Conservation (phyloP, 169 alveolate species). For the Eimeria sp. region DNA sequence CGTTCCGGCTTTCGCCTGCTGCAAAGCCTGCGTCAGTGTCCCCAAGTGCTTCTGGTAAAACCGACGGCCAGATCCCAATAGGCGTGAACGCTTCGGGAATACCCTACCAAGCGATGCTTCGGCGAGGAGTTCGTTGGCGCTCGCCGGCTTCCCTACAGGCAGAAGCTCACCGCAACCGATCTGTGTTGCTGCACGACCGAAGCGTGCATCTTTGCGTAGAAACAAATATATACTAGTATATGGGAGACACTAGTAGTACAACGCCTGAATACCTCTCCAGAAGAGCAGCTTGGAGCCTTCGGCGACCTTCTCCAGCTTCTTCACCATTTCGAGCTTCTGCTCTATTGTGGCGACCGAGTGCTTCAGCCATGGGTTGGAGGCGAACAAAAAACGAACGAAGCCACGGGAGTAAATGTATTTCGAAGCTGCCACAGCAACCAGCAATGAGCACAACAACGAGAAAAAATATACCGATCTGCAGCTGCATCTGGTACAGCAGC, state of each 20-base stretch:
- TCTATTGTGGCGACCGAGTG: conserved; percentile 14
- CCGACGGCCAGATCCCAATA: not conserved
- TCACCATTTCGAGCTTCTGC: conserved; percentile 2
- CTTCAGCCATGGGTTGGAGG: conserved; percentile 55
- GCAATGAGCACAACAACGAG: not conserved
- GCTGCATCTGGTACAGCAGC: too few relatives aligned
- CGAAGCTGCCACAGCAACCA: conserved; percentile 18
- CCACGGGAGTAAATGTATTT: conserved; percentile 64
- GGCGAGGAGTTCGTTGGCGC: conserved; percentile 14
- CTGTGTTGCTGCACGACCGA: not conserved
- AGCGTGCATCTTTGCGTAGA: not conserved
- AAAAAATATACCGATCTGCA: not conserved
- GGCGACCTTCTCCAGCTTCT: conserved; percentile 61
- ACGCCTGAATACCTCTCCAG: conserved; percentile 5
- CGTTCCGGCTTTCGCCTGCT: conserved; percentile 36
- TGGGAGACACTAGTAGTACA: not conserved
- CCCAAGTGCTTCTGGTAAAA: conserved; percentile 26
- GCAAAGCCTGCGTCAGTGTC: conserved; percentile 14
- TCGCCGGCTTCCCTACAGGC: conserved; percentile 14
- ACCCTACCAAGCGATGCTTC: not conserved
- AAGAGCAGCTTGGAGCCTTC: not conserved
- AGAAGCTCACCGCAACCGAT: not conserved
- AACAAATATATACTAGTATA: too few relatives aligned
- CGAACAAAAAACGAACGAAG: conserved; percentile 7
- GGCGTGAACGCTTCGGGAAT: not conserved